These are phyloP conservation scores for Acephala macrosclerotiorum DNA, from an alignment of 2,329 filamentous ascomycete genomes.

Conservation along the genomic window DNA sequence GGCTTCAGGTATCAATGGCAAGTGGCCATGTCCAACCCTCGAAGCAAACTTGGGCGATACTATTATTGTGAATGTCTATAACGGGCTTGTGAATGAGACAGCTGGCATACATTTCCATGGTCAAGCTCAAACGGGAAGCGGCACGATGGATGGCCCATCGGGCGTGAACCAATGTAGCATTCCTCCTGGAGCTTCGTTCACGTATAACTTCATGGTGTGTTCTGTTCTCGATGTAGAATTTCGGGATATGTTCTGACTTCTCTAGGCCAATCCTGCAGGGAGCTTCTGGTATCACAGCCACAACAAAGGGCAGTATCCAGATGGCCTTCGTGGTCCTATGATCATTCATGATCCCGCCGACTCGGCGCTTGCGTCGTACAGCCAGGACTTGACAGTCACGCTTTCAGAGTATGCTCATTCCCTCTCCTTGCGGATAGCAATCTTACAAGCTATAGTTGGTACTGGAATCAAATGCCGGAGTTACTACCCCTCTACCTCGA, in stretches of 20 bases:
- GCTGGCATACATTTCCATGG: conserved; percentile 66
- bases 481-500: conserved; percentile 2
- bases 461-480: conserved; percentile 5
- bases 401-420: too few species aligned
- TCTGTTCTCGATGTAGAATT: too few species aligned
- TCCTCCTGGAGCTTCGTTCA: conserved; percentile 39
- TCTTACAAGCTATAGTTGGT: conserved; percentile 13
- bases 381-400: too few species aligned
- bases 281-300: too few species aligned
- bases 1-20: conserved; percentile 12
- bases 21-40: conserved; percentile 20
- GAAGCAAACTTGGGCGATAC: conserved; percentile 22
- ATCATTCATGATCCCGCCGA: too few species aligned
- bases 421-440: too few species aligned
- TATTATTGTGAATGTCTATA: conserved; percentile 17
- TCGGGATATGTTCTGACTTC: too few species aligned
- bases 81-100: conserved; percentile 15
- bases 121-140: conserved; percentile 59
- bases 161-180: conserved; percentile 50
- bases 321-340: too few species aligned
- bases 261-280: too few species aligned
- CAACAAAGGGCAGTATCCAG: too few species aligned
- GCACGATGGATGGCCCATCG: conserved; percentile 64
- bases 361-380: too few species aligned
- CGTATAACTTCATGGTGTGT: conserved; percentile 18